These are phyloP conservation scores for Nicotiana otophora DNA, from an alignment of 257 asterid species.

Conservation along the genomic window DNA sequence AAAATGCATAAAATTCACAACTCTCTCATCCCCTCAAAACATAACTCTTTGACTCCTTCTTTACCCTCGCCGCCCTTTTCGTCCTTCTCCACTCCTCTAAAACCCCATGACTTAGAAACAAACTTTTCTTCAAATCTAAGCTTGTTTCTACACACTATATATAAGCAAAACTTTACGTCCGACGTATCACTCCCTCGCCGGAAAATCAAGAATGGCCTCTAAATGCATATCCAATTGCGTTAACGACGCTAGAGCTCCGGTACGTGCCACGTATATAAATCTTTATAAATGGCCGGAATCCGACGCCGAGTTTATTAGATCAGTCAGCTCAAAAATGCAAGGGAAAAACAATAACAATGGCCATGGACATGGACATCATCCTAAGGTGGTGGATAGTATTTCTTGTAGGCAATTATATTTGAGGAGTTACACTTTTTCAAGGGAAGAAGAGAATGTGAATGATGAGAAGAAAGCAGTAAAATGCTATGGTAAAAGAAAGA, in stretches of 20 bases:
- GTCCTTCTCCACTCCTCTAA: background rate
- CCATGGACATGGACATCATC: constrained; percentile 23
- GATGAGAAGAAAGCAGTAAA: constrained; percentile 29
- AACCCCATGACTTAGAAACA: background rate
- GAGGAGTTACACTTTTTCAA: constrained; percentile 83
- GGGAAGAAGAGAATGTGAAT: constrained; percentile 42
- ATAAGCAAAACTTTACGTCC: background rate
- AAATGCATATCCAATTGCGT: constrained; percentile 51
- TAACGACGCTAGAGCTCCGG: constrained; percentile 45
- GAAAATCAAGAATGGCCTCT: constrained; percentile 23
- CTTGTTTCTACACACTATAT: background rate
- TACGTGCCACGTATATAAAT: constrained; percentile 57
- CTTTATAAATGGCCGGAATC: constrained; percentile 92
- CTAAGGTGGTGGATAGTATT: constrained; percentile 68
- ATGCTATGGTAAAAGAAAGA: constrained; percentile 27
- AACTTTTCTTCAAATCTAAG: background rate
- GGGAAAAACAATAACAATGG: background rate
- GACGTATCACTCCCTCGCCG: background rate
- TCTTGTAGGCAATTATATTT: constrained; percentile 79
- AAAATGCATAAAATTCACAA: background rate
- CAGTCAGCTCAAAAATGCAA: constrained; percentile 38
- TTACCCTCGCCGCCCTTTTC: background rate
- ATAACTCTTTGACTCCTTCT: background rate
- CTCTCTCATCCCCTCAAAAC: background rate
- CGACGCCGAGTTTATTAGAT: constrained; percentile 67